Evolutionary conservation across 225 moss, liverwort and hornwort genomes (phyloP).

Genomic region (Bryum argenteum): DNA sequence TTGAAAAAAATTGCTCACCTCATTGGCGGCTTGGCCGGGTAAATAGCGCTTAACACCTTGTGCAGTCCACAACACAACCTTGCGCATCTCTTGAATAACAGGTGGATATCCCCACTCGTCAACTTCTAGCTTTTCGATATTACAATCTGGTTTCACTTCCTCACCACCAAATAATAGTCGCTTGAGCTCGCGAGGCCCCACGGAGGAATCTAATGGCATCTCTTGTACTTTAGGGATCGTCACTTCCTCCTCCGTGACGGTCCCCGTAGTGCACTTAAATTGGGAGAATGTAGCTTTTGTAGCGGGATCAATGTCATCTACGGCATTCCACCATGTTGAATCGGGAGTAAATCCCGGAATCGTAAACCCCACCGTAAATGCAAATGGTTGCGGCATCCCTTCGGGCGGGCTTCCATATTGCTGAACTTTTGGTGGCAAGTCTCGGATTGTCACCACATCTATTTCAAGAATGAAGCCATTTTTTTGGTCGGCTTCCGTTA

Average conservation of each 20-base stretch:
- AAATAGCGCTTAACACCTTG: constrained; percentile 47
- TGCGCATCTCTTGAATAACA: constrained; percentile 18
- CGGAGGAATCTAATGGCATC: neutral
- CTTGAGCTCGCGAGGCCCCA: constrained; percentile 24
- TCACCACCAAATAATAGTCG: constrained; percentile 29
- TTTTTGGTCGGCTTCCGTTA: constrained; percentile 52
- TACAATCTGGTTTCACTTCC: constrained; percentile 10
- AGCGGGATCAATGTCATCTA: constrained; percentile 39
- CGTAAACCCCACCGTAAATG: constrained; percentile 53
- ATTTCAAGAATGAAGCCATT: constrained; percentile 67
- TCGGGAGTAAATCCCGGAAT: constrained; percentile 71
- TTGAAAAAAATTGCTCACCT: constrained; percentile 27
- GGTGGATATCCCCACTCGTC: constrained; percentile 24
- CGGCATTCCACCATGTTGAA: constrained; percentile 57
- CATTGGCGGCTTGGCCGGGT: constrained; percentile 51
- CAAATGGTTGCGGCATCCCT: constrained; percentile 57
- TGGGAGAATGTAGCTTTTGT: constrained; percentile 43
- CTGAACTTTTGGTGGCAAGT: constrained; percentile 63
- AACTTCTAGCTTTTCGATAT: neutral
- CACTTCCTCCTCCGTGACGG: constrained; percentile 40
- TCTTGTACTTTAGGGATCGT: constrained; percentile 14
- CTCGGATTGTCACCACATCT: constrained; percentile 30
- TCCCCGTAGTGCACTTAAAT: constrained; percentile 19
- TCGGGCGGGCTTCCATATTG: constrained; percentile 37
- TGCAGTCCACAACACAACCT: constrained; percentile 41